Evolutionary conservation across 1,284 basidiomycete genomes (phyloP).

Genomic region (Marasmius tenuissimus): DNA sequence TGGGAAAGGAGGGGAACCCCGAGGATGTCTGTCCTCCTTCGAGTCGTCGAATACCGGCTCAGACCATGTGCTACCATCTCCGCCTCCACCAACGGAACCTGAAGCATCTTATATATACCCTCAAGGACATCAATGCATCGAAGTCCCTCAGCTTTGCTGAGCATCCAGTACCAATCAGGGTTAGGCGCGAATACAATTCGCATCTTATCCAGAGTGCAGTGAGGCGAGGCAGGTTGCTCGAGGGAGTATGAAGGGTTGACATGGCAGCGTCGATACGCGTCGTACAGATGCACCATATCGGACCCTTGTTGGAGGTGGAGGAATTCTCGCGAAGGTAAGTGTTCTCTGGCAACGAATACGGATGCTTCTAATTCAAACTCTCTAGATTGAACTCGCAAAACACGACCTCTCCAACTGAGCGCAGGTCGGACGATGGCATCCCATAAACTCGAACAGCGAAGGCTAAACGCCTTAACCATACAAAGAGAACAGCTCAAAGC

Average conservation of each 20-base stretch:
- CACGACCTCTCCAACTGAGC: constrained; percentile 38
- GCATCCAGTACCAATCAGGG: not conserved
- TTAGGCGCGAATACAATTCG: not conserved
- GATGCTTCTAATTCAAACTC: not conserved
- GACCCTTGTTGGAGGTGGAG: not conserved
- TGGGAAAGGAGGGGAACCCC: too few species aligned
- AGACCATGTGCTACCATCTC: too few species aligned
- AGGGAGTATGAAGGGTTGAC: not conserved
- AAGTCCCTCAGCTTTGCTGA: not conserved
- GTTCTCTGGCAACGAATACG: not conserved
- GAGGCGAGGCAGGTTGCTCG: not conserved
- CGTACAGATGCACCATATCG: not conserved
- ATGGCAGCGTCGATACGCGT: not conserved
- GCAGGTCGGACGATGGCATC: constrained; percentile 52
- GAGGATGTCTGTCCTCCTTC: too few species aligned
- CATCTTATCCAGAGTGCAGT: not conserved
- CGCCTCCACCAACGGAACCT: not conserved
- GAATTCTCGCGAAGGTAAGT: constrained; percentile 48
- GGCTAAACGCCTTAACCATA: constrained; percentile 59
- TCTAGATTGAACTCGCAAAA: constrained; percentile 53
- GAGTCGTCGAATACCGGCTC: too few species aligned
- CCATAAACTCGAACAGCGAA: constrained; percentile 63
- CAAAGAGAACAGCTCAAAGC: constrained; percentile 63
- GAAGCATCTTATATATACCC: not conserved
- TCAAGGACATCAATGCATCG: not conserved